Evolutionary conservation across 441 rosid species (phyloP), one percentile per base, ranked within the genome.

Genomic region (Brassica hybrid): DNA sequence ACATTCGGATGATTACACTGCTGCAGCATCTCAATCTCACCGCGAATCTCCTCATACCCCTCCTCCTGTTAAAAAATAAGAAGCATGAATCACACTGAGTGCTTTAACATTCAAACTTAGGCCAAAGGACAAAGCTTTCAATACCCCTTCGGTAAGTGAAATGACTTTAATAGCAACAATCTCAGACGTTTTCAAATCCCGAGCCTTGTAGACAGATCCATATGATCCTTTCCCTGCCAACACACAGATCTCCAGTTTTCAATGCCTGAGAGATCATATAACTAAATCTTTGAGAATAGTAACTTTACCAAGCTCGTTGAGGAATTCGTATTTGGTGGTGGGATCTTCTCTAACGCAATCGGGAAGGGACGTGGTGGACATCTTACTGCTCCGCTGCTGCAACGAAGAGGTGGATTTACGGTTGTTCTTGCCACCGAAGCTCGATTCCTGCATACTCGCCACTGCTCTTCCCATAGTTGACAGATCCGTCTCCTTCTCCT

Each of bases 1-100:
- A 94, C 98, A 84, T 96, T 96, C 6, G 98, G 97, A 86, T 96
- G 97, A 78, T 88, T 91, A 75, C 99, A 96, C 69, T 96, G 99
- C 85, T 94, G 99, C 88, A 96, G 78, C 99, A 96, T 96, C 94
- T 96, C 99, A 77, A 96, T 96, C 82, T 94, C 98, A 41, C 97
- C 98, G 6, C 98, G 89, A 59, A 96, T 96, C 82, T 96, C 99
- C 85, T 96, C 99, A 79, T 93, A 96, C 0, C 98, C 99, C 82
- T 94, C 99, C 86, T 96, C 99, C 99, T 95, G 83, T 71, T 68
- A 72, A 86, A 34, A 36, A 7, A 36, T 12, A 48, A 67, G 64
- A 65, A 50, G 27, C 59, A 57, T 27, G 17, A 74, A 68, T 41
- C 70, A 75, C 76, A 75, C 2, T 11, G 43, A 65, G 4, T 59